phyloP scores from a whole-genome alignment of 768 basidiomycete species.

The Lentinula sp. region DNA sequence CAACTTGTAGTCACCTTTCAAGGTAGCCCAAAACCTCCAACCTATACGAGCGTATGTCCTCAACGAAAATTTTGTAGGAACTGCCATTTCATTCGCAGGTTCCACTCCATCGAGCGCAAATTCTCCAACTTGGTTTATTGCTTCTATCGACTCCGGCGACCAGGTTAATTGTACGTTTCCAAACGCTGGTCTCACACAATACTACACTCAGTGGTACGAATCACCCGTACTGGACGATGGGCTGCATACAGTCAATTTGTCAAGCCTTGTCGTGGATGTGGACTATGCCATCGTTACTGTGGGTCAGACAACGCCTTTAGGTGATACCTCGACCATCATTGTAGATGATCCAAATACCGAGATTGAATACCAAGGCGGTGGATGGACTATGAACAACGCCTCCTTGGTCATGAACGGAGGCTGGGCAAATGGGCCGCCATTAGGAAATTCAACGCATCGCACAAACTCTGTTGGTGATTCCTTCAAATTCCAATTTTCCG shows the following conservation, averaged over 20 bases:
- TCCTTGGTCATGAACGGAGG: neutral
- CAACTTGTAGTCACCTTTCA: neutral
- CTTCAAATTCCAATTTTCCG: neutral
- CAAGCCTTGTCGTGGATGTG: neutral
- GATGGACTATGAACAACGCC: neutral
- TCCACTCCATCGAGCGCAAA: neutral
- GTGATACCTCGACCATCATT: neutral
- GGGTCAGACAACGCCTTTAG: slow-evolving; percentile 1
- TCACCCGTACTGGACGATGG: neutral
- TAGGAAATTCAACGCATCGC: slow-evolving; percentile 5
- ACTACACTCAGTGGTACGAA: slow-evolving; percentile 3
- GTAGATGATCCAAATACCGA: slow-evolving; percentile 2
- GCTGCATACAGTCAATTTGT: slow-evolving; percentile 1
- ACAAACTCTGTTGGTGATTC: neutral
- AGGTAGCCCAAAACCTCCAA: neutral
- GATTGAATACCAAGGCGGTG: neutral
- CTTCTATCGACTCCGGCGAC: neutral
- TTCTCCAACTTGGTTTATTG: neutral
- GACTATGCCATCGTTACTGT: slow-evolving; percentile 5
- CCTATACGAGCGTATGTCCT: neutral
- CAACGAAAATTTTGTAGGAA: neutral
- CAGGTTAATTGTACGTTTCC: neutral
- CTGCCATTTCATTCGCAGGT: neutral
- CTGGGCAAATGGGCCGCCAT: neutral
- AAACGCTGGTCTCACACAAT: neutral